phyloP scores from a whole-genome alignment of 176 grass and related monocot species.

The Oryza glumipatula region DNA sequence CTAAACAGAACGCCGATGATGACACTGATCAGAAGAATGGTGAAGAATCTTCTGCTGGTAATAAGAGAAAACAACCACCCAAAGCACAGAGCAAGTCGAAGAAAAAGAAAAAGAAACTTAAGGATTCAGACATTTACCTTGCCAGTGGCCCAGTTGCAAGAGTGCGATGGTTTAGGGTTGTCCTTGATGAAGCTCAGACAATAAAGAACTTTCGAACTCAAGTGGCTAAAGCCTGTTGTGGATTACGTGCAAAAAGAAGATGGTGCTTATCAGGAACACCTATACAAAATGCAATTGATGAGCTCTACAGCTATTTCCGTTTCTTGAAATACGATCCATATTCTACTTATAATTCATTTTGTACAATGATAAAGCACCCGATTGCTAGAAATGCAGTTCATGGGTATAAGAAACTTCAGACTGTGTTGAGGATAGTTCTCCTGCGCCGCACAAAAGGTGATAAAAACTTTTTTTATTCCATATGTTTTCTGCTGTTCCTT shows the following conservation, averaged over 20 bases:
- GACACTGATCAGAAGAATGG: conserved; percentile 71
- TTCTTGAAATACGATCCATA: conserved; percentile 98
- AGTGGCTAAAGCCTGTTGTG: conserved; percentile 91
- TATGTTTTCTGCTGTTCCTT: conserved; percentile 27
- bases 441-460: conserved; percentile 97
- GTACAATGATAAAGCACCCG: conserved; percentile 82
- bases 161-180: conserved; percentile 96
- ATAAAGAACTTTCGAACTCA: conserved; percentile 96
- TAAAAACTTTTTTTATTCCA: neutral
- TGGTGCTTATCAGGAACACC: conserved; percentile 99
- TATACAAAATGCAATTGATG: conserved; percentile 98
- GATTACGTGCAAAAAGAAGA: conserved; percentile 89
- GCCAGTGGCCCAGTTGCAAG: conserved; percentile 82
- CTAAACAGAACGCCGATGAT: conserved; percentile 83
- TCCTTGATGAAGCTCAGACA: conserved; percentile 97
- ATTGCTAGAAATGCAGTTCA: conserved; percentile 74
- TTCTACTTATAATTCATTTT: conserved; percentile 78
- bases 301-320: conserved; percentile 94
- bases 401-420: conserved; percentile 95
- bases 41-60: conserved; percentile 71
- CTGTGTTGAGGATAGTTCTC: conserved; percentile 80
- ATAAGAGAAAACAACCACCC: conserved; percentile 66
- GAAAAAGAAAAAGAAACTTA: conserved; percentile 79
- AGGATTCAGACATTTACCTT: conserved; percentile 63
- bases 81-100: conserved; percentile 53